phyloP scores from a whole-genome alignment of 306 rosid genomes.

The Biancaea sappan region DNA sequence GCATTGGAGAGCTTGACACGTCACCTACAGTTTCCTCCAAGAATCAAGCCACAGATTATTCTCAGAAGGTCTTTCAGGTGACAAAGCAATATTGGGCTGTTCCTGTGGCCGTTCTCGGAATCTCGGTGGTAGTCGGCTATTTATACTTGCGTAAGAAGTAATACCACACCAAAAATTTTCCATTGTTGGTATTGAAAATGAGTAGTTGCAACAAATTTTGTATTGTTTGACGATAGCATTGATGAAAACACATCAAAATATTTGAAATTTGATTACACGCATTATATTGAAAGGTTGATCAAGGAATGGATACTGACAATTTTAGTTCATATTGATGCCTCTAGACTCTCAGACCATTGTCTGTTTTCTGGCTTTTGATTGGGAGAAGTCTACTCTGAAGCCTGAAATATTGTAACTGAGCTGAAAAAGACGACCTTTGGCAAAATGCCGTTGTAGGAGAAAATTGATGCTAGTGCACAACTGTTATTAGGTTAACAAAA shows the following conservation, averaged over 20 bases:
- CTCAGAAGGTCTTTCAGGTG: constrained; percentile 44
- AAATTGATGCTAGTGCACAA: too few species aligned
- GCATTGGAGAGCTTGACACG: constrained; percentile 70
- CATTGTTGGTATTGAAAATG: constrained; percentile 7
- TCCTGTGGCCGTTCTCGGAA: constrained; percentile 57
- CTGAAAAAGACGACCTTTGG: too few species aligned
- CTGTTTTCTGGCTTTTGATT: too few species aligned
- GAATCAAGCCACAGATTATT: constrained; percentile 26
- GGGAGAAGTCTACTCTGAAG: too few species aligned
- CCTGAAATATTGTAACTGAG: too few species aligned
- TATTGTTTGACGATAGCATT: constrained; percentile 29
- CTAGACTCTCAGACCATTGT: too few species aligned
- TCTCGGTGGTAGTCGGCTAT: constrained; percentile 61
- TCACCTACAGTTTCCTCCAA: constrained; percentile 41
- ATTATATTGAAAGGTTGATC: constrained; percentile 24
- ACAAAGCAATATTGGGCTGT: constrained; percentile 65
- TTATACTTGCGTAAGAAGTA: constrained; percentile 63
- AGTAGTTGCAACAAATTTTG: constrained; percentile 46
- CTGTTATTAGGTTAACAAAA: too few species aligned
- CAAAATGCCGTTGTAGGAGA: too few species aligned
- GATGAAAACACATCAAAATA: constrained; percentile 20
- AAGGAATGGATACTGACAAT: not conserved
- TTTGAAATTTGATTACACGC: not conserved
- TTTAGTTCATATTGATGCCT: too few species aligned
- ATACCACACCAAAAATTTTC: constrained; percentile 16